Conservation (phyloP, 352 stramenopile species). For the Pythium phragmiticola region DNA sequence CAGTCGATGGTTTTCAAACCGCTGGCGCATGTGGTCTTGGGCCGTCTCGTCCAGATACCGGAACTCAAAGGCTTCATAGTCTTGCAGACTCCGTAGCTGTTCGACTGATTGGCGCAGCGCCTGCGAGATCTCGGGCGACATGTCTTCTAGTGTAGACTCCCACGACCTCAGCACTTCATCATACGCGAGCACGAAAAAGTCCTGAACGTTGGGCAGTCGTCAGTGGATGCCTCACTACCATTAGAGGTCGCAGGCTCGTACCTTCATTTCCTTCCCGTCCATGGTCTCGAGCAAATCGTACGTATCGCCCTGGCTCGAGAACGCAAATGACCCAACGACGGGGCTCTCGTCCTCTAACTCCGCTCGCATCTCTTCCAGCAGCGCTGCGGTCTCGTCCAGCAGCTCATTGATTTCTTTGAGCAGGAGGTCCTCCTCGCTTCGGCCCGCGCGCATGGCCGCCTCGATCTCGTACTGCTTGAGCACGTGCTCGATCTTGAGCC, state of each 20-base stretch:
- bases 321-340: slow-evolving; percentile 54
- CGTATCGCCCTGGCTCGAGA: slow-evolving; percentile 51
- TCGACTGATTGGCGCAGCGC: slow-evolving; percentile 40
- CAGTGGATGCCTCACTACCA: neutral
- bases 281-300: slow-evolving; percentile 70
- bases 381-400: slow-evolving; percentile 44
- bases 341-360: slow-evolving; percentile 40
- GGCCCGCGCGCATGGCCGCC: slow-evolving; percentile 21
- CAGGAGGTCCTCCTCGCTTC: slow-evolving; percentile 32
- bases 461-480: slow-evolving; percentile 69
- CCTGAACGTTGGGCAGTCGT: slow-evolving; percentile 26
- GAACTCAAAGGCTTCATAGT: slow-evolving; percentile 50
- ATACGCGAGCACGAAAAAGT: slow-evolving; percentile 69
- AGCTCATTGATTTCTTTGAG: slow-evolving; percentile 52
- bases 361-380: slow-evolving; percentile 31
- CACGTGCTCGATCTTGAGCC: slow-evolving; percentile 53
- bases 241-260: slow-evolving; percentile 8
- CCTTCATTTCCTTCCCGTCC: slow-evolving; percentile 71
- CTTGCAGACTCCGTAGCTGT: slow-evolving; percentile 51
- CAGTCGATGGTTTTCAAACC: slow-evolving; percentile 59
- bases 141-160: slow-evolving; percentile 51
- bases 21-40: slow-evolving; percentile 40
- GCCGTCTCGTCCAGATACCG: slow-evolving; percentile 42
- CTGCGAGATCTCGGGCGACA: slow-evolving; percentile 52
- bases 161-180: slow-evolving; percentile 59